Percentiles rank a stretch among this genome's conserved stretches.
Conservation (phyloP, 1,284 basidiomycete species). For the Singerocomus rubriflavus region DNA sequence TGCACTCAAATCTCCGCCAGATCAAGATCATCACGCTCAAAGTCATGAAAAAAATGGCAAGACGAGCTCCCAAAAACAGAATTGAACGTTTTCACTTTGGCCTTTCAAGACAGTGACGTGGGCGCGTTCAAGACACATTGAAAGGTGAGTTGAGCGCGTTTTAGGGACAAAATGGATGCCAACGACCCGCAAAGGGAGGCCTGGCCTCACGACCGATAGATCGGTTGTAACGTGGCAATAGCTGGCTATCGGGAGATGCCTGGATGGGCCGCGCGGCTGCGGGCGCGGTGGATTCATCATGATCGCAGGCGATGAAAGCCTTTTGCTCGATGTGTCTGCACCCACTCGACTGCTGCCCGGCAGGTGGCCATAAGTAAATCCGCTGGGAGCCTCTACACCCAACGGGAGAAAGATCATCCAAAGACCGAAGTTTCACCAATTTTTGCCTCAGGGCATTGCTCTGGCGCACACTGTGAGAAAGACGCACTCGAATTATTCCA, state of each 20-base stretch:
- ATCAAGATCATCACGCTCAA: constrained; percentile 5
- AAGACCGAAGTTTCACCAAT: constrained; percentile 9
- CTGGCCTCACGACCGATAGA: not conserved
- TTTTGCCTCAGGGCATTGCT: constrained; percentile 8
- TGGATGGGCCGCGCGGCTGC: not conserved
- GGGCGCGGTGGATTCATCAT: not conserved
- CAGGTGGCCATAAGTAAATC: constrained; percentile 15
- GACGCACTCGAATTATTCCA: constrained; percentile 10
- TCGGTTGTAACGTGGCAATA: not conserved
- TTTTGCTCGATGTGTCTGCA: not conserved
- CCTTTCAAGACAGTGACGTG: no score
- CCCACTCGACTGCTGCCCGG: constrained; percentile 2
- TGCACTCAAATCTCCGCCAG: constrained; percentile 1
- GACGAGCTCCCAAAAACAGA: not conserved
- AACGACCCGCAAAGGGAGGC: not conserved
- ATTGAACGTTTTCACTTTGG: not conserved
- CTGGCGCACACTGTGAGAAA: constrained; percentile 25
- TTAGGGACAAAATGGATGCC: not conserved
- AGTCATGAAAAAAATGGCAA: not conserved
- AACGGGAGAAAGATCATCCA: constrained; percentile 17
- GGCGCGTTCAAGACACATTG: not conserved
- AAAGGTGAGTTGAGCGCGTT: not conserved
- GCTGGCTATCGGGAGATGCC: not conserved
- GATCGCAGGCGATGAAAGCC: not conserved
- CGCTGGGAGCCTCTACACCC: constrained; percentile 6